Conservation (phyloP, 371 early-diverging fungal species). For the Mucor piriformis region DNA sequence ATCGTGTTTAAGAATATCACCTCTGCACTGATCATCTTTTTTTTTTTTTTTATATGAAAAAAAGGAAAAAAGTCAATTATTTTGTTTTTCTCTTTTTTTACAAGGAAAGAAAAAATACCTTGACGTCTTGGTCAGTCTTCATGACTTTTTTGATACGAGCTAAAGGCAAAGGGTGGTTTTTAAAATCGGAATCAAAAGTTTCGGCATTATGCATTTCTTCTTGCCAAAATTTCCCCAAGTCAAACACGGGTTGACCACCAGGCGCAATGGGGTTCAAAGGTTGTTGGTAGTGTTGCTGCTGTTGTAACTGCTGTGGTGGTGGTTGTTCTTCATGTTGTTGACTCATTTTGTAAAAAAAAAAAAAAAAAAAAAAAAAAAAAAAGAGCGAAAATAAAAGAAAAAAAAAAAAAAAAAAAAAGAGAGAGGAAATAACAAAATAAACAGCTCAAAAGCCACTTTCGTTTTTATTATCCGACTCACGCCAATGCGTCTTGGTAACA, state of each 20-base stretch:
- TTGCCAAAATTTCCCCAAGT: constrained; percentile 49
- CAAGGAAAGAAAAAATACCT: constrained; percentile 47
- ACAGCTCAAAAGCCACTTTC: not conserved
- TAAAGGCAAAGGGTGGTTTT: constrained; percentile 92
- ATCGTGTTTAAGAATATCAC: constrained; percentile 22
- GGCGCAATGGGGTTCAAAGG: constrained; percentile 9
- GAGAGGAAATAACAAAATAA: not conserved
- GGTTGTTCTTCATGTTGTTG: constrained; percentile 9
- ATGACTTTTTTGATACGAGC: constrained; percentile 99
- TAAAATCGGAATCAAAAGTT: constrained; percentile 74
- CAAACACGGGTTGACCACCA: constrained; percentile 49
- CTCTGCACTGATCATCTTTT: constrained; percentile 51
- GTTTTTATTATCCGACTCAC: too few species aligned
- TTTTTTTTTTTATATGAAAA: constrained; percentile 16
- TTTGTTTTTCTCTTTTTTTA: too few species aligned
- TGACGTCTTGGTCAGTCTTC: constrained; percentile 99
- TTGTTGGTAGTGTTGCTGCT: constrained; percentile 4
- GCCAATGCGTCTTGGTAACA: constrained; percentile 6
- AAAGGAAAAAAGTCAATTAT: not conserved
- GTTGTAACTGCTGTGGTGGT: constrained; percentile 1
- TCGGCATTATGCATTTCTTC: constrained; percentile 45
- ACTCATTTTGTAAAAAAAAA: not conserved
- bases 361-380: not conserved
- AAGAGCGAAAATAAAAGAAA: not conserved
- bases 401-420: not conserved